Conservation (phyloP, 2,329 filamentous ascomycete genomes). For the Sporothrix protearum region DNA sequence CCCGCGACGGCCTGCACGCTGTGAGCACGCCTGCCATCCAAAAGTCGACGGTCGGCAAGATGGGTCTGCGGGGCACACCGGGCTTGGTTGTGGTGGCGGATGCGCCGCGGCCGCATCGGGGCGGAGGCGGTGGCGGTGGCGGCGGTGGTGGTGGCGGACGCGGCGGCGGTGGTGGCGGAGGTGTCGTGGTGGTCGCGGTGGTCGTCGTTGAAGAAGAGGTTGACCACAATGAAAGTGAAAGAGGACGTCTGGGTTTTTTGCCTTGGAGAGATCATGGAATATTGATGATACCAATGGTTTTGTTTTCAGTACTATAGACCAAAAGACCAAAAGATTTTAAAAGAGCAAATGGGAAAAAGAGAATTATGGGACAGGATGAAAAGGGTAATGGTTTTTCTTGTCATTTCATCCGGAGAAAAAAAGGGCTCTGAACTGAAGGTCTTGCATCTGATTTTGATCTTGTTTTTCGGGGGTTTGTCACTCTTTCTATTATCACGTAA, state of each 20-base stretch:
- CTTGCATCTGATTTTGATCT: background rate
- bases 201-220: background rate
- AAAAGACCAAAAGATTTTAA: background rate
- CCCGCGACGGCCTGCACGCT: slow-evolving; percentile 45
- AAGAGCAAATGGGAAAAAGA: background rate
- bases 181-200: background rate
- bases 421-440: background rate
- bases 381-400: background rate
- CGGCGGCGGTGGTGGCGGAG: background rate
- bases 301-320: background rate
- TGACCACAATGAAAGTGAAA: background rate
- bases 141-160: slow-evolving; percentile 3
- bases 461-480: background rate
- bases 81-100: slow-evolving; percentile 49
- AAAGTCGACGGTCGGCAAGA: slow-evolving; percentile 51
- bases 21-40: slow-evolving; percentile 47
- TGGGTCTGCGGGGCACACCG: slow-evolving; percentile 52
- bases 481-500: background rate
- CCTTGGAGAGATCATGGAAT: background rate
- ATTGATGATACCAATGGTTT: background rate
- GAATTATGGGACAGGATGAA: background rate
- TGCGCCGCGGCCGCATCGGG: slow-evolving; percentile 33
- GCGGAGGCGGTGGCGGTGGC: slow-evolving; percentile 19
- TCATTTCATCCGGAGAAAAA: too few species aligned
- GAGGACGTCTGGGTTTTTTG: background rate